Evolutionary conservation across 257 asterid genomes (phyloP).

Genomic region (Solanum microdontum): DNA sequence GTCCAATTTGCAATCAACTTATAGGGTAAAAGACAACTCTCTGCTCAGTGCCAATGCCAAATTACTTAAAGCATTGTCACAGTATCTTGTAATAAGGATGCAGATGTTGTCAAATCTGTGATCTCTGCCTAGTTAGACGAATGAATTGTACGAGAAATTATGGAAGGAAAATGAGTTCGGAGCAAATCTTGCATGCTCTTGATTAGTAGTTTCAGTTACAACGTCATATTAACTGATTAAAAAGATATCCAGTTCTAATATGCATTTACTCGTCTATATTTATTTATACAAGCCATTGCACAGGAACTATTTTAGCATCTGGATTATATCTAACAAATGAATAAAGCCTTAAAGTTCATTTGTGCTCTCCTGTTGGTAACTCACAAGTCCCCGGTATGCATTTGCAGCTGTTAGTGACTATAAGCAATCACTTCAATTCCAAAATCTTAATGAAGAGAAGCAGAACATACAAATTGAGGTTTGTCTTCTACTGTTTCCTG

Average conservation of each 20-base stretch:
- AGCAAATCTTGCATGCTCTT: background rate
- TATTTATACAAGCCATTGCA: background rate
- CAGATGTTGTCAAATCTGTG: background rate
- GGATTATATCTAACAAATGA: background rate
- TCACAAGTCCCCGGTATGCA: background rate
- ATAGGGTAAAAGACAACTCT: background rate
- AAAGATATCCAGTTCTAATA: background rate
- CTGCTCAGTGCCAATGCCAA: background rate
- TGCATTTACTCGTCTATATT: background rate
- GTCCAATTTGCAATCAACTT: background rate
- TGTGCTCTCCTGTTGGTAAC: background rate
- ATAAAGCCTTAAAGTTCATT: background rate
- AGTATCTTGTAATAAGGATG: background rate
- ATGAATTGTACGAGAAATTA: background rate
- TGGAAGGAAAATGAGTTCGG: background rate
- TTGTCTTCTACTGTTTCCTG: conserved; percentile 3
- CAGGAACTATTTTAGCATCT: background rate
- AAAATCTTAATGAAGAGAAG: conserved; percentile 89
- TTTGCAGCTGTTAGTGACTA: conserved; percentile 87
- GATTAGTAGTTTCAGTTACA: background rate
- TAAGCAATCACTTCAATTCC: conserved; percentile 93
- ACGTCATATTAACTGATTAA: background rate
- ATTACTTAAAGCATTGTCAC: background rate
- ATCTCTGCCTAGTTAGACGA: background rate
- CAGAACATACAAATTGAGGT: conserved; percentile 96